These are phyloP conservation scores for Ceratobasidium sp. DNA, from an alignment of 1,284 basidiomycete species.

Conservation along the genomic window DNA sequence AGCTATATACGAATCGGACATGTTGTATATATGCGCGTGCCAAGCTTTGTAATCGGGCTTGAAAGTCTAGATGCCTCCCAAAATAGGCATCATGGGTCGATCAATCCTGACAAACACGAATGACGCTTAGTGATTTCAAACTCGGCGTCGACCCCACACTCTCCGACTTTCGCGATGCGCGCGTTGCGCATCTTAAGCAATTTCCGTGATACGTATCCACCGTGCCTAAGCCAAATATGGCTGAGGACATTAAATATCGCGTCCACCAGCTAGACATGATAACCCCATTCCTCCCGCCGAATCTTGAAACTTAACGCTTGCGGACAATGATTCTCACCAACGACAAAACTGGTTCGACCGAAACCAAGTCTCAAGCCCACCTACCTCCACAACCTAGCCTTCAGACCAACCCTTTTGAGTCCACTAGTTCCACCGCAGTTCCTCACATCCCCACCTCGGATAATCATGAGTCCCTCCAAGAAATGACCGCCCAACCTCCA, in stretches of 20 bases:
- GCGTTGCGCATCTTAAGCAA: background rate
- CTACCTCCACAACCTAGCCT: background rate
- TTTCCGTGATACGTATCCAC: background rate
- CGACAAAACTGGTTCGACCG: background rate
- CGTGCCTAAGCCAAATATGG: background rate
- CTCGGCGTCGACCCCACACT: too few species aligned
- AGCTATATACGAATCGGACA: too few species aligned
- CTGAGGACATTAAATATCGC: background rate
- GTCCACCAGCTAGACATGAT: too few species aligned
- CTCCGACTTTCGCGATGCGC: background rate
- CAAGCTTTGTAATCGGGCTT: too few species aligned
- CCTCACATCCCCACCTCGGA: background rate
- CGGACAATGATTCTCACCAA: constrained; percentile 1
- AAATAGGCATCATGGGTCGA: too few species aligned
- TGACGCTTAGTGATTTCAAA: too few species aligned
- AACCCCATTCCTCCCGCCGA: too few species aligned
- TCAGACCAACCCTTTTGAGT: background rate
- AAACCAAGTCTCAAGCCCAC: background rate
- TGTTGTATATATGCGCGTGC: too few species aligned
- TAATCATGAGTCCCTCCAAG: background rate
- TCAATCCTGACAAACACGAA: too few species aligned
- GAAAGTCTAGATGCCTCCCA: too few species aligned
- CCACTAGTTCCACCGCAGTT: background rate
- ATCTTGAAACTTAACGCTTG: background rate
- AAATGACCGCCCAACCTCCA: background rate